Conservation (phyloP, 2,329 filamentous ascomycete genomes). For the Zymoseptoria brevis region DNA sequence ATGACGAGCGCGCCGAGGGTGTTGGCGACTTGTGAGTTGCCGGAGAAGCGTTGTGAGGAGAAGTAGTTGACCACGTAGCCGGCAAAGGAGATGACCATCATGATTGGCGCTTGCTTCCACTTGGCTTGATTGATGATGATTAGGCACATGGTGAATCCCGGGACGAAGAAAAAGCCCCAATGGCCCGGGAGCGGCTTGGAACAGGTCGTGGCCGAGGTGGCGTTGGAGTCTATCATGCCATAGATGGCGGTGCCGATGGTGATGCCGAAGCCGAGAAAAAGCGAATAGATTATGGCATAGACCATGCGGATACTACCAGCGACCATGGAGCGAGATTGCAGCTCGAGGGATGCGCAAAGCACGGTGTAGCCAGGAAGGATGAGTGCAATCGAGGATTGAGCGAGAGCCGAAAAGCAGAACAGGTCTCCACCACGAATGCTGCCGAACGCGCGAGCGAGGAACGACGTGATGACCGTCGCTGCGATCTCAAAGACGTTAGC, state of each 20-base stretch:
- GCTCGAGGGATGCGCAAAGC: constrained; percentile 42
- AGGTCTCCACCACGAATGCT: constrained; percentile 36
- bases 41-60: constrained; percentile 56
- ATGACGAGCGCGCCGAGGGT: constrained; percentile 70
- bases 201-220: constrained; percentile 39
- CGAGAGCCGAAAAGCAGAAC: constrained; percentile 46
- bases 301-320: constrained; percentile 47
- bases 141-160: constrained; percentile 63
- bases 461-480: constrained; percentile 43
- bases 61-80: constrained; percentile 73
- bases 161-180: constrained; percentile 64
- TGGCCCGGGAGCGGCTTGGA: constrained; percentile 37
- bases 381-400: constrained; percentile 43
- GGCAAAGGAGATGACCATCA: constrained; percentile 64
- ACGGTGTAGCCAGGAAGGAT: constrained; percentile 46
- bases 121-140: constrained; percentile 76
- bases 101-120: constrained; percentile 67
- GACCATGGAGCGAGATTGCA: constrained; percentile 42
- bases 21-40: constrained; percentile 67
- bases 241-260: constrained; percentile 44
- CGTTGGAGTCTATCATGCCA: constrained; percentile 41
- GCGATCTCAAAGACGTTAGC: constrained; percentile 45
- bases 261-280: constrained; percentile 46
- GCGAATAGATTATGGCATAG: constrained; percentile 46
- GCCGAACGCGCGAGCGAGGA: constrained; percentile 43